Evolutionary conservation across 2,329 filamentous ascomycete genomes (phyloP), one percentile per base, ranked within the genome.

Genomic region (Raffaelea ambrosiae): DNA sequence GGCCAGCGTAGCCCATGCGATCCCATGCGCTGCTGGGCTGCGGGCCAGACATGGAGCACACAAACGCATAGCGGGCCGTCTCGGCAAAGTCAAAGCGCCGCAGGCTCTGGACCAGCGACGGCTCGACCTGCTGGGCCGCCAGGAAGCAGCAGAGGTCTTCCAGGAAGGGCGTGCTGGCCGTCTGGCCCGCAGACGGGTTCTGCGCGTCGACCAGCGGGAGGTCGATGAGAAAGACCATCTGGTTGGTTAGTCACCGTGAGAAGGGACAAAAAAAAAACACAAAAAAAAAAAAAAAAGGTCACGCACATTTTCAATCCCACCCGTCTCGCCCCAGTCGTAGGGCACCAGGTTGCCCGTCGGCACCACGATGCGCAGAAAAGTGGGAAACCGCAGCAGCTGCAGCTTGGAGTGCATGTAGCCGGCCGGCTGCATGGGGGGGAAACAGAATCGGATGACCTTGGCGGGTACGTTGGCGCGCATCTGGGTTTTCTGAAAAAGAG

Each of bases 401-500:
- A 97, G 71, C 61, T 98, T 97, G 44, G 88, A 95, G 64, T 97
- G 93, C 89, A 97, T 95, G 57, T 76, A 82, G 21, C 82, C 84
- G 2, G 80, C 77, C 38, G 79, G 71, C n/a, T 29, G 26, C 86
- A 96, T 91, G 2, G 77, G 76, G 16, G 91, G 91, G 59, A 97
- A 95, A 61, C 87, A 89, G 48, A 83, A 83, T 19, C 77, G 77
- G 48, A 94, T 72, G 35, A 64, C 56, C 44, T 75, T 67, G n/a
- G 58, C 54, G 18, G 76, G 76, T 10, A 69, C 70, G 50, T 75
- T 77, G 23, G 59, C 63, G 29, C 62, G 65, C 62, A 78, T 77
- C 21, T 66, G 63, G 36, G 66, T 58, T 65, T 75, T 74, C 72
- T 78, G 48, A 44, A 11, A 40, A 43, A 13, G 21, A 29, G 18